Percentiles rank a stretch among this genome's conserved stretches.
phyloP scores from a whole-genome alignment of 208 protist genomes.

The Lotmaria passim region DNA sequence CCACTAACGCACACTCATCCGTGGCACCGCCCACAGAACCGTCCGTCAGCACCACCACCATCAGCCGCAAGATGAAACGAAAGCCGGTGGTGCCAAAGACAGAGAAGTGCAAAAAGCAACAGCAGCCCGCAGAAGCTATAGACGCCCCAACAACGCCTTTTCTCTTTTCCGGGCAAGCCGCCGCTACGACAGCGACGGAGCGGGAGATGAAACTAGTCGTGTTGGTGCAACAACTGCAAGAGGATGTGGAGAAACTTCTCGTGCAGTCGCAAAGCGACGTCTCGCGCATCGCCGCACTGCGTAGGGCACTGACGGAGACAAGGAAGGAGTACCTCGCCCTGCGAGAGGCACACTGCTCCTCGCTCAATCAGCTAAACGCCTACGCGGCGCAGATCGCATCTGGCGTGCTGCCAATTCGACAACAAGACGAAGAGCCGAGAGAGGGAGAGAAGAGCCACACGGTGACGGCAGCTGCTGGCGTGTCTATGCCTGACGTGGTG shows the following conservation, averaged over 20 bases:
- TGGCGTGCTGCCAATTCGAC: not conserved
- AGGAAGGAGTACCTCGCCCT: conserved; percentile 12
- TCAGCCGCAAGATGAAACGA: not conserved
- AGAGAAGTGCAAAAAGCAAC: too few relatives aligned
- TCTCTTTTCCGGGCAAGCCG: too few relatives aligned
- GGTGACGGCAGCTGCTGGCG: not conserved
- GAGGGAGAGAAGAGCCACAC: not conserved
- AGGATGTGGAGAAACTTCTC: conserved; percentile 10
- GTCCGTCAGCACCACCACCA: not conserved
- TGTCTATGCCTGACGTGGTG: not conserved
- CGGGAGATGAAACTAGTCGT: conserved; percentile 7
- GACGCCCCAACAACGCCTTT: not conserved
- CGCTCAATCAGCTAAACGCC: conserved; percentile 19
- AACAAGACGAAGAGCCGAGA: too few relatives aligned
- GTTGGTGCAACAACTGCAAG: conserved; percentile 13
- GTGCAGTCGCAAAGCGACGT: conserved; percentile 14
- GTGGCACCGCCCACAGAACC: not conserved
- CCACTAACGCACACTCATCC: not conserved
- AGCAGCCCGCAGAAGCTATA: too few relatives aligned
- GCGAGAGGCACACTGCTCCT: conserved; percentile 13
- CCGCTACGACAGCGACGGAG: too few relatives aligned
- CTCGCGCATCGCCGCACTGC: conserved; percentile 13
- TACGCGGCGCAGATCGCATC: conserved; percentile 8
- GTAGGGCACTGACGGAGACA: conserved; percentile 3
- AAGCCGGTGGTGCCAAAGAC: not conserved